Percentiles rank a stretch among this genome's conserved stretches.
These are phyloP conservation scores for Phialemonium atrogriseum DNA, from an alignment of 2,329 filamentous ascomycete genomes.

Conservation along the genomic window DNA sequence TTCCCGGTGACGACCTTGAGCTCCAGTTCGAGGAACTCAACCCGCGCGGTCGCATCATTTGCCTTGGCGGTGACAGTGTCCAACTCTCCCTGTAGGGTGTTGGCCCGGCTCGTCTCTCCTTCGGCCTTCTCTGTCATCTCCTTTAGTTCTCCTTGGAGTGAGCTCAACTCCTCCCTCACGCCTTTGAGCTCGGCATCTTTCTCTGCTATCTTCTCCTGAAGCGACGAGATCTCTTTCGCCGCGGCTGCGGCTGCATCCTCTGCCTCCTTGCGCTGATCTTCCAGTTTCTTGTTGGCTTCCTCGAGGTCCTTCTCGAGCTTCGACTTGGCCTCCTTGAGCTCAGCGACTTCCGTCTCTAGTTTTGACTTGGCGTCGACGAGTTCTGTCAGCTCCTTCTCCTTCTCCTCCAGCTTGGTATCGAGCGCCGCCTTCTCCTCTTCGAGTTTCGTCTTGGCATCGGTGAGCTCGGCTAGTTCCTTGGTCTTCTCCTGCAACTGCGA, in stretches of 20 bases:
- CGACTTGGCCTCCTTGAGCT: conserved; percentile 10
- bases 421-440: conserved; percentile 16
- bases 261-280: conserved; percentile 3
- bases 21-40: conserved; percentile 3
- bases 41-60: conserved; percentile 8
- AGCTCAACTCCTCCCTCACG: conserved; percentile 14
- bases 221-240: conserved; percentile 11
- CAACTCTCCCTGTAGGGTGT: conserved; percentile 12
- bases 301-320: conserved; percentile 10
- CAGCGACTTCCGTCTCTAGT: conserved; percentile 14
- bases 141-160: conserved; percentile 15
- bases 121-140: conserved; percentile 15
- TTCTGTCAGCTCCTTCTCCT: conserved; percentile 9
- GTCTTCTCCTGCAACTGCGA: not conserved
- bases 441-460: conserved; percentile 12
- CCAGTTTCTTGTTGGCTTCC: conserved; percentile 11
- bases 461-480: conserved; percentile 7
- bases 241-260: no score
- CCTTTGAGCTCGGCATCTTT: not conserved
- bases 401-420: conserved; percentile 5
- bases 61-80: conserved; percentile 13
- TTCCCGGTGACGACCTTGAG: conserved; percentile 7
- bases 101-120: conserved; percentile 7
- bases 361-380: conserved; percentile 14
- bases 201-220: conserved; percentile 13